These are phyloP conservation scores for Aspergillus ustus DNA, from an alignment of 2,329 filamentous ascomycete genomes.

Conservation along the genomic window DNA sequence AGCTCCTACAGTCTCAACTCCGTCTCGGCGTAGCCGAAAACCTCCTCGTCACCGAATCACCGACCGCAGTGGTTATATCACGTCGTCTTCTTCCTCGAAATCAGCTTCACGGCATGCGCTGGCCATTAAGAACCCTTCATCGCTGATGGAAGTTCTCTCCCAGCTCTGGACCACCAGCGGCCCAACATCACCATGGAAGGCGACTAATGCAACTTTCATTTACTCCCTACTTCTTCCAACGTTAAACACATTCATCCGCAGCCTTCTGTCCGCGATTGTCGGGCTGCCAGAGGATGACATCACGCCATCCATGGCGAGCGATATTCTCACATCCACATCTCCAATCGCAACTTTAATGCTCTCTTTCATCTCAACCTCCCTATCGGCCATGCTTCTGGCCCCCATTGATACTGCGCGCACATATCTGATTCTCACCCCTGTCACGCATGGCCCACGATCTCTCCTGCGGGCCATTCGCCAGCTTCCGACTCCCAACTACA, in stretches of 20 bases:
- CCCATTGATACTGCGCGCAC: constrained; percentile 91
- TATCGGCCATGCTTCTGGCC: constrained; percentile 79
- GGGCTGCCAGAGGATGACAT: constrained; percentile 81
- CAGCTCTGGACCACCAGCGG: constrained; percentile 90
- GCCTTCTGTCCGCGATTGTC: constrained; percentile 85
- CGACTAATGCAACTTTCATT: constrained; percentile 88
- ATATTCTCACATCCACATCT: constrained; percentile 80
- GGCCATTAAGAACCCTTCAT: constrained; percentile 73
- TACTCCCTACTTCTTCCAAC: constrained; percentile 86
- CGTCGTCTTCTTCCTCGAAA: constrained; percentile 37
- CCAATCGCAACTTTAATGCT: constrained; percentile 82
- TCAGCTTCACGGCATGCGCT: constrained; percentile 63
- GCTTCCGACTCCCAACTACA: constrained; percentile 71
- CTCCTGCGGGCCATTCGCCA: constrained; percentile 77
- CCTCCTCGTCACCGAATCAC: constrained; percentile 46
- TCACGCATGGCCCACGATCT: constrained; percentile 73
- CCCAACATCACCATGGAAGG: constrained; percentile 91
- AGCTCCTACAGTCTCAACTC: constrained; percentile 48
- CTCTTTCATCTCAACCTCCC: constrained; percentile 65
- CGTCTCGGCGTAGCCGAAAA: constrained; percentile 45
- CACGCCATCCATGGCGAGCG: constrained; percentile 60
- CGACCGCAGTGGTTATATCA: constrained; percentile 52
- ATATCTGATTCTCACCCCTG: constrained; percentile 80
- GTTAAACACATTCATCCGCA: constrained; percentile 89
- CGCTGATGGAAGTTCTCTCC: constrained; percentile 81